These are phyloP conservation scores for Fusarium penzigii DNA, from an alignment of 2,329 filamentous ascomycete species.

Conservation along the genomic window DNA sequence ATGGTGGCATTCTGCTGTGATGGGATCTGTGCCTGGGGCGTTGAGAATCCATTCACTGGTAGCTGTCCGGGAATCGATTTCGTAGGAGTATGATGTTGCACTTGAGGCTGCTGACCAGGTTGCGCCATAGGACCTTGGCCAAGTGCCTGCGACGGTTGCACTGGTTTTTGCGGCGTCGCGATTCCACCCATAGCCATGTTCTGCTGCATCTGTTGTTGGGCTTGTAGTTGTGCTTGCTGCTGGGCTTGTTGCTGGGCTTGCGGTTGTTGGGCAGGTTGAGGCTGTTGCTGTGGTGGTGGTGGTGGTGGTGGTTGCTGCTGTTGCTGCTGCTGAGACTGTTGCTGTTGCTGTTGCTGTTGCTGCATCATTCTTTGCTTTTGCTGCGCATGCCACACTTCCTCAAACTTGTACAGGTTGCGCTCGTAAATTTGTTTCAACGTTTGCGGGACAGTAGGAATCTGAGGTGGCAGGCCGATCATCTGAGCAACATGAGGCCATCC, in stretches of 20 bases:
- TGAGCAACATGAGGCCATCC: conserved; percentile 74
- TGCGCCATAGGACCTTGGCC: conserved; percentile 41
- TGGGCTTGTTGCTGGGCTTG: conserved; percentile 44
- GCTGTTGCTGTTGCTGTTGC: conserved; percentile 48
- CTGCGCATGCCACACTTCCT: conserved; percentile 64
- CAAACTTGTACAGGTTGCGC: conserved; percentile 74
- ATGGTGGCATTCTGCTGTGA: conserved; percentile 22
- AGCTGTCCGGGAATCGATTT: conserved; percentile 43
- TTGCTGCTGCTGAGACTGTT: conserved; percentile 41
- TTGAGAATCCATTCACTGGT: conserved; percentile 40
- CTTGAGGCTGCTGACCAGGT: conserved; percentile 26
- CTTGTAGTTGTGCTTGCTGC: conserved; percentile 27
- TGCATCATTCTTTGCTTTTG: conserved; percentile 56
- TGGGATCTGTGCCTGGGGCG: conserved; percentile 33
- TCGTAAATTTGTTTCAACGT: conserved; percentile 76
- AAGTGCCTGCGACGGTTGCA: conserved; percentile 35
- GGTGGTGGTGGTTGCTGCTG: conserved; percentile 38
- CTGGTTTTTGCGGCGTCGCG: conserved; percentile 36
- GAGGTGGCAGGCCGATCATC: conserved; percentile 61
- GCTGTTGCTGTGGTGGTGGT: conserved; percentile 35
- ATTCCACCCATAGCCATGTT: conserved; percentile 26
- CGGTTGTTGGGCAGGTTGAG: conserved; percentile 29
- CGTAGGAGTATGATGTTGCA: conserved; percentile 40
- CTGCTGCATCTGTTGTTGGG: conserved; percentile 31
- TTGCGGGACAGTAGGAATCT: conserved; percentile 65